These are phyloP conservation scores for Neoboletus brunneissimus DNA, from an alignment of 768 basidiomycete genomes.

Conservation along the genomic window DNA sequence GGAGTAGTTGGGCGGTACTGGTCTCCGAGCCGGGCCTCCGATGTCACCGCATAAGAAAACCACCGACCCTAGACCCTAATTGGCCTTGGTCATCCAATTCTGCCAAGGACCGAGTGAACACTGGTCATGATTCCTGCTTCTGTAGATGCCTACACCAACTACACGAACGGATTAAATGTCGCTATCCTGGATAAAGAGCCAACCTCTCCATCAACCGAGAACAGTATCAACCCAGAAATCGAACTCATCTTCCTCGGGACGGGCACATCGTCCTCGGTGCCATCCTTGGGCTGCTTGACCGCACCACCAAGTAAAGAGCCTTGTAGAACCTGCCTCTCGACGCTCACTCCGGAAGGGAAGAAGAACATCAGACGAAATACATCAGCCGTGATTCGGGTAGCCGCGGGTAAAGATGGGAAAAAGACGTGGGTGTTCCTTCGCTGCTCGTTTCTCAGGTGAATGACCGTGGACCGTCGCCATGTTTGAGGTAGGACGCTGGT, in stretches of 20 bases:
- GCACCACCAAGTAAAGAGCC: conserved; percentile 48
- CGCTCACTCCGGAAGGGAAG: conserved; percentile 66
- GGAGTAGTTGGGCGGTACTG: not conserved
- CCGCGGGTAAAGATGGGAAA: conserved; percentile 34
- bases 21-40: not conserved
- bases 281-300: conserved; percentile 73
- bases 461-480: not conserved
- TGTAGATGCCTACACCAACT: not conserved
- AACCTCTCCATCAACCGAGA: not conserved
- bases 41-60: not conserved
- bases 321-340: conserved; percentile 68
- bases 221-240: conserved; percentile 18
- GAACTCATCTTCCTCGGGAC: conserved; percentile 85
- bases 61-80: too few species aligned
- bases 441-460: not conserved
- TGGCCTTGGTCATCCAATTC: not conserved
- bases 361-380: conserved; percentile 87
- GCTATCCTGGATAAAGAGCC: not conserved
- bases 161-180: not conserved
- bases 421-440: conserved; percentile 44
- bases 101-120: not conserved
- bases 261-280: conserved; percentile 73
- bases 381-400: conserved; percentile 58
- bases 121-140: conserved; percentile 1
- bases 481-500: conserved; percentile 60